Conservation (phyloP, 345 rosid species). For the Salix purpurea region DNA sequence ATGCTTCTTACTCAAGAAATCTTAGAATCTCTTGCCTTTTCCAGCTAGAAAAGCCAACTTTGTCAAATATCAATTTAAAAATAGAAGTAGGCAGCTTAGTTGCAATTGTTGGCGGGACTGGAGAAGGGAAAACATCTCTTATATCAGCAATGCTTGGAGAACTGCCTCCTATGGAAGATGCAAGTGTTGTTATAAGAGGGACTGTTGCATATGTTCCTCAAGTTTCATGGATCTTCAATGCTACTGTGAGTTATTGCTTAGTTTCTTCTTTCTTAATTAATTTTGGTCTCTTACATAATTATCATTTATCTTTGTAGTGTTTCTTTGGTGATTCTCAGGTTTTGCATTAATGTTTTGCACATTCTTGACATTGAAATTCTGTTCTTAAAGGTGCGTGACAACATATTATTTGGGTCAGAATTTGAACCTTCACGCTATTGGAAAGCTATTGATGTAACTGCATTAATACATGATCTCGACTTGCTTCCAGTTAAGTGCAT, state of each 20-base stretch:
- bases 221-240: constrained; percentile 98
- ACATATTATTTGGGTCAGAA: constrained; percentile 82
- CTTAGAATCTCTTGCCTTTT: neutral
- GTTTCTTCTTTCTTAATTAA: neutral
- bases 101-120: constrained; percentile 94
- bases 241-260: constrained; percentile 58
- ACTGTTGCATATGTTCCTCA: constrained; percentile 92
- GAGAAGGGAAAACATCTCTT: constrained; percentile 98
- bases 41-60: constrained; percentile 82
- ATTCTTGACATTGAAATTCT: neutral
- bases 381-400: constrained; percentile 68
- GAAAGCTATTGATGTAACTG: constrained; percentile 76
- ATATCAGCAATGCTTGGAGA: constrained; percentile 98
- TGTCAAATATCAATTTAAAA: constrained; percentile 82
- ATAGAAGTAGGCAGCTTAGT: constrained; percentile 85
- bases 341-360: neutral
- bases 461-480: constrained; percentile 87
- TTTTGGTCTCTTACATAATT: neutral
- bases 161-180: constrained; percentile 66
- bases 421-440: constrained; percentile 66
- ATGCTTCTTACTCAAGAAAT: neutral
- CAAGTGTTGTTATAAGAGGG: constrained; percentile 68
- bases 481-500: constrained; percentile 52
- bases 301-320: neutral
- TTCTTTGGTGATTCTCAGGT: neutral